These are phyloP conservation scores for barrel medic (Medicago truncatula) DNA, from an alignment of 306 rosid species.

Conservation along the genomic window DNA sequence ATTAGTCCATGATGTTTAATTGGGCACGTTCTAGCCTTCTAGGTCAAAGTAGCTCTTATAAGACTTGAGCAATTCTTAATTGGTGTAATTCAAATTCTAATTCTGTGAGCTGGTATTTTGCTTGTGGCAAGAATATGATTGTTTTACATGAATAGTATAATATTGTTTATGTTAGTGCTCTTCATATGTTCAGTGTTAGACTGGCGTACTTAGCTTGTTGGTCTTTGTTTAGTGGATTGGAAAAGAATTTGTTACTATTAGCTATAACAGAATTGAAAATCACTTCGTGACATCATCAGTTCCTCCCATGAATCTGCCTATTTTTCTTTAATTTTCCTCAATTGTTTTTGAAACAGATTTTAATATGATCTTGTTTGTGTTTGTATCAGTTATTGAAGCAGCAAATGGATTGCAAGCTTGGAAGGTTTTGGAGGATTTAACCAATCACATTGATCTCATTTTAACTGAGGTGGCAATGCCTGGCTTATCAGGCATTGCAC, in stretches of 20 bases:
- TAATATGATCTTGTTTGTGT: slow-evolving; percentile 8
- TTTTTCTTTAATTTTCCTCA: neutral
- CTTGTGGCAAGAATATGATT: no score
- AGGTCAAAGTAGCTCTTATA: no score
- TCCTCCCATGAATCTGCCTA: neutral
- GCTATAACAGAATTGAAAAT: neutral
- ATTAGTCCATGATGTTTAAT: no score
- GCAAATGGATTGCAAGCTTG: slow-evolving; percentile 91
- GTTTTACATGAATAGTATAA: no score
- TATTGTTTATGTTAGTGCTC: no score
- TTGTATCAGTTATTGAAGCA: slow-evolving; percentile 69
- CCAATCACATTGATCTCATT: slow-evolving; percentile 81
- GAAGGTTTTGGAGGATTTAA: slow-evolving; percentile 83
- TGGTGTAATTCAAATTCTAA: no score
- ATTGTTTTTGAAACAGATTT: neutral
- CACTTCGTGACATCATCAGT: neutral
- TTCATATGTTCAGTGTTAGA: neutral
- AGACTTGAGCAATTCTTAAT: no score
- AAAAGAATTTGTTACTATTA: neutral
- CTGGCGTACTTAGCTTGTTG: slow-evolving; percentile 4
- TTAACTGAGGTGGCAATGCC: slow-evolving; percentile 96
- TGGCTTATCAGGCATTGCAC: slow-evolving; percentile 80
- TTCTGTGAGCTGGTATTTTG: no score
- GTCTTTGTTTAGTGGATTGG: neutral
- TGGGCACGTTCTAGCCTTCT: no score